phyloP scores from a whole-genome alignment of 495 filamentous ascomycete genomes.

The Penicilliopsis zonata region DNA sequence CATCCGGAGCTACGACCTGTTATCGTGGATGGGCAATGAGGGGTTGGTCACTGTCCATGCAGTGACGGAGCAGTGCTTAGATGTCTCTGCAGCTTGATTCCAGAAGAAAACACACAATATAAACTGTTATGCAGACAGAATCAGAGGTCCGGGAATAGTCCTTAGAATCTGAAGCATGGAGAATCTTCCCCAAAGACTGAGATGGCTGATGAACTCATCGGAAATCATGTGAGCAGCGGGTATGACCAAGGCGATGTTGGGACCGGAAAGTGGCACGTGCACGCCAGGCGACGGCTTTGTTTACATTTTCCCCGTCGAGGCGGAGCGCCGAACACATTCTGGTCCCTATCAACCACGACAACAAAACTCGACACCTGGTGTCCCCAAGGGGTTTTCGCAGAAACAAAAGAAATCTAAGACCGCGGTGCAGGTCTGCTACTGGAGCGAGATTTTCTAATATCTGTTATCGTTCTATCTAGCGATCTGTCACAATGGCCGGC shows the following conservation, averaged over 20 bases:
- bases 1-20: slow-evolving; percentile 22
- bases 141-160: too few relatives aligned
- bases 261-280: slow-evolving; percentile 9
- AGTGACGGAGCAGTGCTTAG: too few relatives aligned
- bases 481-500: slow-evolving; percentile 38
- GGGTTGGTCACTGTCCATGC: slow-evolving; percentile 2
- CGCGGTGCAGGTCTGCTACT: too few relatives aligned
- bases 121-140: too few relatives aligned
- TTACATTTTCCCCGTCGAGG: slow-evolving; percentile 30
- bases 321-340: slow-evolving; percentile 5
- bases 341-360: slow-evolving; percentile 4
- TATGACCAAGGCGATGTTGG: slow-evolving; percentile 11
- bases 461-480: neutral
- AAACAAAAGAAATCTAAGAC: too few relatives aligned
- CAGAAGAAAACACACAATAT: too few relatives aligned
- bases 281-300: slow-evolving; percentile 17
- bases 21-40: slow-evolving; percentile 8
- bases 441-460: slow-evolving; percentile 5
- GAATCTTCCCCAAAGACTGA: too few relatives aligned
- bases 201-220: neutral
- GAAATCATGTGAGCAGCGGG: slow-evolving; percentile 24
- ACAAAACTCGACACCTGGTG: too few relatives aligned
- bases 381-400: too few relatives aligned
- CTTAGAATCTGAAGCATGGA: too few relatives aligned
- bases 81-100: too few relatives aligned